phyloP scores from a whole-genome alignment of 441 rosid genomes.

The Aleurites moluccanus region DNA sequence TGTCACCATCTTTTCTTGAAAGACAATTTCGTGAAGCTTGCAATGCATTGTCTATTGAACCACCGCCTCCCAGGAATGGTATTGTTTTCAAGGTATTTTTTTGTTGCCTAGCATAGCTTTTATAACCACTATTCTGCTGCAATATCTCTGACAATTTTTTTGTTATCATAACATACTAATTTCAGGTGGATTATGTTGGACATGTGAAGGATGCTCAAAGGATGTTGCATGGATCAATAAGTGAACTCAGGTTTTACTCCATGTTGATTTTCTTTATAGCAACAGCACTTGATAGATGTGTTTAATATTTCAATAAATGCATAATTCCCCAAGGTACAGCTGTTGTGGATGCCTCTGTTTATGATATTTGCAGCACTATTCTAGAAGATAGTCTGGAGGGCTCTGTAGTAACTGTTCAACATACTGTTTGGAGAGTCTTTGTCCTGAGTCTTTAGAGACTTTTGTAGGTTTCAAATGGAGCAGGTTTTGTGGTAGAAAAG shows the following conservation, averaged over 20 bases:
- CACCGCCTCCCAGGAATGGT: constrained; percentile 42
- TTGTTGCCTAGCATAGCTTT: constrained; percentile 19
- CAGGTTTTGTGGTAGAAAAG: background rate
- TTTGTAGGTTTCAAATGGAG: background rate
- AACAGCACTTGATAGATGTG: constrained; percentile 8
- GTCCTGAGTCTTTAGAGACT: background rate
- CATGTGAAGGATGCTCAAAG: constrained; percentile 71
- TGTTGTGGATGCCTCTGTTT: background rate
- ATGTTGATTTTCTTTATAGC: constrained; percentile 21
- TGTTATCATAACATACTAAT: constrained; percentile 20
- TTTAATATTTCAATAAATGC: constrained; percentile 5
- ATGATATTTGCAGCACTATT: constrained; percentile 17
- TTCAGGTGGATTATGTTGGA: constrained; percentile 85
- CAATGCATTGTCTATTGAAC: constrained; percentile 59
- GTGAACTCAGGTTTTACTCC: constrained; percentile 69
- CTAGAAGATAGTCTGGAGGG: constrained; percentile 9
- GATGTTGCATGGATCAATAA: constrained; percentile 68
- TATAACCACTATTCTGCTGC: constrained; percentile 21
- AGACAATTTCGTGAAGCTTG: constrained; percentile 90
- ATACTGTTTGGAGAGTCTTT: background rate
- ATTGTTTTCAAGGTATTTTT: constrained; percentile 57
- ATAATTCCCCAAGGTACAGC: background rate
- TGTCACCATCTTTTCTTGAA: constrained; percentile 73
- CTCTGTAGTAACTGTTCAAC: constrained; percentile 1
- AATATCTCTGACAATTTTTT: constrained; percentile 14